Evolutionary conservation across 768 basidiomycete genomes (phyloP), one percentile per base, ranked within the genome.

Genomic region (Lactifluus hygrophoroides): DNA sequence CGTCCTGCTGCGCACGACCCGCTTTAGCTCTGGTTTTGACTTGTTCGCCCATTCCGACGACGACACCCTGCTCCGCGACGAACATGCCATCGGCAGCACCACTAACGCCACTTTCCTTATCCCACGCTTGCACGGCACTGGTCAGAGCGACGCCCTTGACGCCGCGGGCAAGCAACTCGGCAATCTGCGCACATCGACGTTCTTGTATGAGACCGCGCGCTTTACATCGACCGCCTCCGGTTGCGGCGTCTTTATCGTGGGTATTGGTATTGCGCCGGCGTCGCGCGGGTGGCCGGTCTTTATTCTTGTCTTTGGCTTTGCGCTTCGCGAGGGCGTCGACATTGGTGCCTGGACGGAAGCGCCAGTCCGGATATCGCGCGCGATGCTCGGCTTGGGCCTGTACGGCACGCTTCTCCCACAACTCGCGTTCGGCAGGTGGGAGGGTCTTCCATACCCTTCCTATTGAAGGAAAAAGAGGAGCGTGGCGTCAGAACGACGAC

Each of bases 371-470:
- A 68, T 90, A 90, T 56, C 80, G 76, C 49, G 76, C 75, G 53
- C 87, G 77, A 68, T 90, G 88, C 68, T 88, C 88, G 0, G 79
- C 82, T 66, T 85, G 84, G 0, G 88, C 88, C 5, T 79, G 73
- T 42, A 80, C 74, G 5, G 85, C 89, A 70, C 84, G 85, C 34
- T 77, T 84, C 68, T 90, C 89, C 88, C 88, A 91, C 49, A 80
- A 74, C 60, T 84, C 80, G 56, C 84, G 78, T 67, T 91, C 85
- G 57, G 80, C 76, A 16, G 76, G 76, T 9, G 86, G 73, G 17
- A 91, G 81, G 0, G 81, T 77, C 67, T 83, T 85, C 88, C 88
- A 91, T 66, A 78, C 83, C 70, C 80, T 81, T 55, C 88, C 88
- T 88, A 64, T 3, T 23, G 8, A 23, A 1, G 46, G 16, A 13